Evolutionary conservation across 2,329 filamentous ascomycete species (phyloP).

Genomic region (Penicillium sp.): DNA sequence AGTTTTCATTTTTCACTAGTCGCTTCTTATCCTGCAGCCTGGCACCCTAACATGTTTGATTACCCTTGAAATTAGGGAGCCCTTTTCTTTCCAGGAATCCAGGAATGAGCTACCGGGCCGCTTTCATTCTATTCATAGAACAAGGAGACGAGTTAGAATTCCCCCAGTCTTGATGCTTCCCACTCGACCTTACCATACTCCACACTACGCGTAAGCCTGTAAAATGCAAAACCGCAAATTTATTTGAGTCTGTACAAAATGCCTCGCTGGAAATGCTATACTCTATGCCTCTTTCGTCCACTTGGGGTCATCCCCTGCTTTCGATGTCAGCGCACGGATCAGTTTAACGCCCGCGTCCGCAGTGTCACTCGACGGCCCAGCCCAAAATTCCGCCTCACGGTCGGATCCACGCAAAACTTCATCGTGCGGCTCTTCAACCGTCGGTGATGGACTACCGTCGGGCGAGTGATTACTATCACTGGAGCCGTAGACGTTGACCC

Average conservation of each 20-base stretch:
- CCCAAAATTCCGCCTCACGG: constrained; percentile 54
- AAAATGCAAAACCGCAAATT: not conserved
- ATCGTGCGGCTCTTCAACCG: constrained; percentile 21
- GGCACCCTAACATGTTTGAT: not conserved
- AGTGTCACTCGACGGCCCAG: constrained; percentile 51
- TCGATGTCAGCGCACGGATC: constrained; percentile 48
- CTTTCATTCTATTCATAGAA: not conserved
- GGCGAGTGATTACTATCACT: constrained; percentile 26
- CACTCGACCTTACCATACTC: not conserved
- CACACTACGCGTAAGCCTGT: not conserved
- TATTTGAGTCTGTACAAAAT: not conserved
- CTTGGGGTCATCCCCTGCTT: constrained; percentile 9
- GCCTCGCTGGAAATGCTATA: not conserved
- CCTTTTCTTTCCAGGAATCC: no score
- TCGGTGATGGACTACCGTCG: constrained; percentile 19
- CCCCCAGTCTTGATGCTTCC: no score
- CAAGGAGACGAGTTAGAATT: no score
- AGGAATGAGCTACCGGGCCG: not conserved
- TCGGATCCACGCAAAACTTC: constrained; percentile 33
- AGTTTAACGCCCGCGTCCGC: constrained; percentile 50
- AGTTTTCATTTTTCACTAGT: not conserved
- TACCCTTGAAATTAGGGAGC: not conserved
- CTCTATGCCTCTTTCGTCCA: constrained; percentile 13
- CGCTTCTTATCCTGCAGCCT: not conserved
- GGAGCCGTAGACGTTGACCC: constrained; percentile 32